A percentile compares a stretch with the other conserved stretches of the same genome.
These are phyloP conservation scores for Amanita molliuscula DNA, from an alignment of 768 basidiomycete species.

Conservation along the genomic window DNA sequence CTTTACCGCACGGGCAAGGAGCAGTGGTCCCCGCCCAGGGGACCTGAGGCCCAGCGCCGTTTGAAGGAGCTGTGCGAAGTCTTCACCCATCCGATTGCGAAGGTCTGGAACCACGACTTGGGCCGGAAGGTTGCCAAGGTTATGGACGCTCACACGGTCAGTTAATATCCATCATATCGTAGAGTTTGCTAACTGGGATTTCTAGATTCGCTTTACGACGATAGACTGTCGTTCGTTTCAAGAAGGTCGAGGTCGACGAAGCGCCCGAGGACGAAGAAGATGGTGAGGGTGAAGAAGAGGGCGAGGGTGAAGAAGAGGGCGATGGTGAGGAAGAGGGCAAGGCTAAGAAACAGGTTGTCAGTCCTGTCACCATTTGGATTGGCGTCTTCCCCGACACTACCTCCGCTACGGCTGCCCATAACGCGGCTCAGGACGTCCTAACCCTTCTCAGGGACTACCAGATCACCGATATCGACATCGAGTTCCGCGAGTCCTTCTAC, in stretches of 20 bases:
- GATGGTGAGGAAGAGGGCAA: too few relatives aligned
- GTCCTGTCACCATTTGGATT: slow-evolving; percentile 15
- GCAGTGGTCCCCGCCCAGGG: not conserved
- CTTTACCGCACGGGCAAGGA: not conserved
- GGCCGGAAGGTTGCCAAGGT: not conserved
- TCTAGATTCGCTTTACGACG: not conserved
- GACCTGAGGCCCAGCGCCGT: not conserved
- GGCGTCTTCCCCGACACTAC: slow-evolving; percentile 15
- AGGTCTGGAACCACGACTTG: not conserved
- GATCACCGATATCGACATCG: slow-evolving; percentile 13
- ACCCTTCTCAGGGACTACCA: not conserved
- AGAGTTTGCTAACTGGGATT: not conserved
- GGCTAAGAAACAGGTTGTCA: not conserved
- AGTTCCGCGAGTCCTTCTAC: slow-evolving; percentile 13
- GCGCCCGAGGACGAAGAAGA: too few relatives aligned
- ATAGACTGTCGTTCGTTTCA: not conserved
- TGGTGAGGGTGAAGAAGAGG: too few relatives aligned
- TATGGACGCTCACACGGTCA: too few relatives aligned
- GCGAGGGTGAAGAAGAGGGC: too few relatives aligned
- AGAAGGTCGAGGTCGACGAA: not conserved
- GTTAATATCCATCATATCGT: too few relatives aligned
- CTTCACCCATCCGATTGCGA: not conserved
- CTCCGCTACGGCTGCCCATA: slow-evolving; percentile 9
- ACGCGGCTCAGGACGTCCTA: slow-evolving; percentile 8
- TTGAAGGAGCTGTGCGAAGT: not conserved